Base-by-base conservation (phyloP, 257 asterid genomes). In the Pogostemon cablin region DNA sequence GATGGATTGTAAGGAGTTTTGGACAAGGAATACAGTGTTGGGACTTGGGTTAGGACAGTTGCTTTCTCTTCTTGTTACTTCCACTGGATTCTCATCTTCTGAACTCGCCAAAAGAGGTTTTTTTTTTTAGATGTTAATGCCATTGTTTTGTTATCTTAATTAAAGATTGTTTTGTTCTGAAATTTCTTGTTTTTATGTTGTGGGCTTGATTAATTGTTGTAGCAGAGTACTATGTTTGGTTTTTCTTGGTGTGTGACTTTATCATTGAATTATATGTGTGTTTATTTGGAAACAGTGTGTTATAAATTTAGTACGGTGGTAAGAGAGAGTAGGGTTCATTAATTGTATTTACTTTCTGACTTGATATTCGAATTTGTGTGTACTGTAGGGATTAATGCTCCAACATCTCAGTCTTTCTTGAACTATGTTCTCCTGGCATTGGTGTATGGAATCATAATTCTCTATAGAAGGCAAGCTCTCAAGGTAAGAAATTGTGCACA, bases 391-490 rank as follows among this genome's bases (percentile, higher is more conserved):
- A 87, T 95, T 39, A 95, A 91, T 79, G 98, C 96, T 73, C 96
- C 99, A 40, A 95, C 99, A 42, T 91, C 99, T 44, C 99, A 95
- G 89, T 95, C 99, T 53, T 89, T 95, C 74, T 71, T 95, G 60
- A 95, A 95, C 80, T 95, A 95, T 81, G 87, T 85, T 38, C 78
- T 89, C n/a, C 81, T 95, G 89, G 93, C 95, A 15, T 80, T 91
- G 76, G 79, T 85, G 62, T 91, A 91, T 75, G 99, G 99, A 66
- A 80, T 87, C 74, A 67, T 83, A 74, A 79, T 91, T 96, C 75
- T 91, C 61, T 87, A 77, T 76, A 77, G 98, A 81, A 67, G 88
- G 81, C 73, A 89, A 58, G 75, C 90, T 17, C 86, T 93, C 79
- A 93, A 93, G 99, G 99, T 91, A 64, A 77, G 88, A 52, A 15